These are phyloP conservation scores for Tylopilus sp. DNA, from an alignment of 1,284 basidiomycete genomes.

Conservation along the genomic window DNA sequence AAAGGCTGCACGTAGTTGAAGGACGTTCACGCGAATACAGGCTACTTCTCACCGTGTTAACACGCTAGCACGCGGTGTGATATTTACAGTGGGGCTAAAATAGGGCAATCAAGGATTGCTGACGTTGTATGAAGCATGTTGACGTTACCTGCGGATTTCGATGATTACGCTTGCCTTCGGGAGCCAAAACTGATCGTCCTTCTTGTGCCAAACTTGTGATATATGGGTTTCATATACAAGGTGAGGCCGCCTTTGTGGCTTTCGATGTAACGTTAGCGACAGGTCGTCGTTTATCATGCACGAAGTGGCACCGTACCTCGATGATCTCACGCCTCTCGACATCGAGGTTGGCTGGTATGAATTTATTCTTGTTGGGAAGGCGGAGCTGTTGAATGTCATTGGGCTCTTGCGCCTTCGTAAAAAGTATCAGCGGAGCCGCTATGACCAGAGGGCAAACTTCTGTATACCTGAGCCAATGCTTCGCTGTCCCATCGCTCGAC, in stretches of 20 bases:
- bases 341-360: constrained; percentile 83
- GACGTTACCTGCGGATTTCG: constrained; percentile 60
- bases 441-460: neutral
- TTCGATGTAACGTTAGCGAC: constrained; percentile 4
- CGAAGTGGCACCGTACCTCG: constrained; percentile 42
- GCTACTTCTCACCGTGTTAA: constrained; percentile 51
- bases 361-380: constrained; percentile 84
- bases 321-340: constrained; percentile 68
- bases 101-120: constrained; percentile 8
- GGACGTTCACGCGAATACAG: neutral
- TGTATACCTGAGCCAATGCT: constrained; percentile 58
- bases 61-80: constrained; percentile 54
- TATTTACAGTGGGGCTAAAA: constrained; percentile 49
- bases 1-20: constrained; percentile 51
- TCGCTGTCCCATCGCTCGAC: constrained; percentile 64
- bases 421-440: constrained; percentile 5
- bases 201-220: constrained; percentile 88
- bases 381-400: constrained; percentile 67
- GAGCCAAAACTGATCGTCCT: constrained; percentile 92
- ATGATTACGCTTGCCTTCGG: constrained; percentile 78
- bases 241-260: constrained; percentile 72
- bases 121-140: neutral
- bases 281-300: neutral
- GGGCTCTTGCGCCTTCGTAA: constrained; percentile 49
- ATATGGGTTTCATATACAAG: constrained; percentile 69